Conservation (phyloP, 169 alveolate genomes). For the Plasmodium ovale region DNA sequence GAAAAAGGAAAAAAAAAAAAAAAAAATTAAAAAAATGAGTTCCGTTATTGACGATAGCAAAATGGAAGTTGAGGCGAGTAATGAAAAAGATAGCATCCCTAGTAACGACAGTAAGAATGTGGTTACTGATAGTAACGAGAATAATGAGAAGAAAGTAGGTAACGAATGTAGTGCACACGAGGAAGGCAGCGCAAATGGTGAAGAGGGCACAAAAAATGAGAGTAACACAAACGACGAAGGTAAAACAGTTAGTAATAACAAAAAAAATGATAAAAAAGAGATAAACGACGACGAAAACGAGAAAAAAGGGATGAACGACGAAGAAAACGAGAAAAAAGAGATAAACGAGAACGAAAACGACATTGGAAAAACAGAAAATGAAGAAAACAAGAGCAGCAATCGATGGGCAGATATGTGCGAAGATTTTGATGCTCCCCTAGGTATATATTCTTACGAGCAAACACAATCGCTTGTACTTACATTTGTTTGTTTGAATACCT, state of each 20-base stretch:
- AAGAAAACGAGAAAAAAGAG: neutral
- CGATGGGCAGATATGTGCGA: constrained; percentile 76
- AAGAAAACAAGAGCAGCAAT: constrained; percentile 63
- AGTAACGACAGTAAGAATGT: neutral
- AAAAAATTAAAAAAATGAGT: constrained; percentile 42
- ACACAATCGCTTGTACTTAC: neutral
- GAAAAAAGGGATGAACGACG: neutral
- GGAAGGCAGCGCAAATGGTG: neutral
- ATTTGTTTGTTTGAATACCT: neutral
- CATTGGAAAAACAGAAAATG: constrained; percentile 6
- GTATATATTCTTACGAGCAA: neutral
- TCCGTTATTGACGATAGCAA: constrained; percentile 23
- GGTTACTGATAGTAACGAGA: neutral
- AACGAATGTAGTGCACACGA: neutral
- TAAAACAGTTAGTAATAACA: too few species aligned
- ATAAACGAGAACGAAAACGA: neutral
- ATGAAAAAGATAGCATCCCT: constrained; percentile 3
- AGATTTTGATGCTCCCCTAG: constrained; percentile 71
- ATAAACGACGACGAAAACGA: neutral
- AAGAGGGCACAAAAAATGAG: too few species aligned
- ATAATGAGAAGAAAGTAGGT: neutral
- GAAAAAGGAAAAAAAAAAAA: too few species aligned
- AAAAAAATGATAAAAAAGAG: neutral
- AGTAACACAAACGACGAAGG: too few species aligned
- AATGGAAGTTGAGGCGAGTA: constrained; percentile 15